These are phyloP conservation scores for Xylaria sp. DNA, from an alignment of 2,329 filamentous ascomycete genomes.

Conservation along the genomic window DNA sequence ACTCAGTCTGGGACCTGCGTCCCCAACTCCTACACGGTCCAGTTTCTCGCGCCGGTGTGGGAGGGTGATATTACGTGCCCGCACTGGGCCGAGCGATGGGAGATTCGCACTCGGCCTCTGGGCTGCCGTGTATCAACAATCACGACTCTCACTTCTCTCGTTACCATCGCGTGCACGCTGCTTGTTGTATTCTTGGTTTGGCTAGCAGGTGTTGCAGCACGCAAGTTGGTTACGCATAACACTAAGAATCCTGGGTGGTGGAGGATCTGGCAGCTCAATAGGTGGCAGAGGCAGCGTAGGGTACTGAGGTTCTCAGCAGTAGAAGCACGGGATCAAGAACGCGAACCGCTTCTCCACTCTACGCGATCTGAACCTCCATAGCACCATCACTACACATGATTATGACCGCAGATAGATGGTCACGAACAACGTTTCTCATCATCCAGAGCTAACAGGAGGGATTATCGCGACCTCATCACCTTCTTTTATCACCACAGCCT, in stretches of 20 bases:
- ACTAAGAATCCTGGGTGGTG: slow-evolving; percentile 36
- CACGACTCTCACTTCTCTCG: slow-evolving; percentile 43
- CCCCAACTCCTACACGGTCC: slow-evolving; percentile 54
- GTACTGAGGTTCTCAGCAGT: not conserved
- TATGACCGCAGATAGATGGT: not conserved
- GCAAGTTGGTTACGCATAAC: slow-evolving; percentile 15
- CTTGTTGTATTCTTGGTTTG: slow-evolving; percentile 31
- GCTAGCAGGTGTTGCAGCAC: slow-evolving; percentile 18
- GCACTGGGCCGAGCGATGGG: slow-evolving; percentile 52
- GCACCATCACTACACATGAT: not conserved
- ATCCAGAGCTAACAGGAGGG: slow-evolving; percentile 86
- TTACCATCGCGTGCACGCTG: slow-evolving; percentile 41
- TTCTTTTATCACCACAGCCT: slow-evolving; percentile 60
- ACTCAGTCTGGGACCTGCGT: slow-evolving; percentile 59
- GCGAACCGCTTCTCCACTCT: slow-evolving; percentile 26
- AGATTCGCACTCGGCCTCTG: slow-evolving; percentile 43
- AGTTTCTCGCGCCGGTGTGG: slow-evolving; percentile 56
- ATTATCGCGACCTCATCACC: slow-evolving; percentile 89
- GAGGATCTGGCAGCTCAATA: slow-evolving; percentile 36
- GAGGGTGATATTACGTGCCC: slow-evolving; percentile 56
- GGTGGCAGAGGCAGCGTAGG: not conserved
- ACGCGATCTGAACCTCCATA: not conserved
- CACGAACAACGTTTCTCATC: slow-evolving; percentile 32
- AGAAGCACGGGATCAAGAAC: not conserved
- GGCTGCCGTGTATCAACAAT: slow-evolving; percentile 48